Conservation (phyloP, 192 early-diverging fungal species). For the Coemansia sp. region DNA sequence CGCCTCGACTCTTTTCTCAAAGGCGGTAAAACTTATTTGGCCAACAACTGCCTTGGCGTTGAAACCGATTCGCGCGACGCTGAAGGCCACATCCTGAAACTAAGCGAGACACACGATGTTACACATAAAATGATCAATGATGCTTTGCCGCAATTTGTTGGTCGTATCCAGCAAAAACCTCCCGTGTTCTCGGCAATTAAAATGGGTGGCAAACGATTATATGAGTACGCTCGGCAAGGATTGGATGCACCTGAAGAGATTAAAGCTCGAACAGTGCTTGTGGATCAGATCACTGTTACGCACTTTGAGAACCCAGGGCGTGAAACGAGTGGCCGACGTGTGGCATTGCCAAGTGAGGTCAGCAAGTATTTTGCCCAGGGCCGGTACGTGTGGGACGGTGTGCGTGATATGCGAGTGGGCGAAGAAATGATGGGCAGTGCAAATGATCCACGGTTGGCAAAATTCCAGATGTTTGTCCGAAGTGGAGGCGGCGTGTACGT, state of each 20-base stretch:
- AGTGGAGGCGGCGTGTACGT: constrained; percentile 75
- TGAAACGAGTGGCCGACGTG: constrained; percentile 7
- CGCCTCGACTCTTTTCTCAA: constrained; percentile 42
- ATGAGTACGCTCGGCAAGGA: constrained; percentile 68
- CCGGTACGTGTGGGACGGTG: constrained; percentile 18
- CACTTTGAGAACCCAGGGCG: constrained; percentile 12
- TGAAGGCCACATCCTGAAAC: constrained; percentile 52
- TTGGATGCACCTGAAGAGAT: constrained; percentile 12
- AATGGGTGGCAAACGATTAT: constrained; percentile 68
- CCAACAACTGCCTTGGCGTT: constrained; percentile 55
- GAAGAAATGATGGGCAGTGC: constrained; percentile 16
- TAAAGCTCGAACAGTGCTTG: constrained; percentile 19
- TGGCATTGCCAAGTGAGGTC: constrained; percentile 14
- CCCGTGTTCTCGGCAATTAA: constrained; percentile 72
- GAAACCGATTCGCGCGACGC: constrained; percentile 63
- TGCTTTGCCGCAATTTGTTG: constrained; percentile 57
- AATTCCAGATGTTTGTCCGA: constrained; percentile 60
- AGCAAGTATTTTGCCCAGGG: constrained; percentile 24
- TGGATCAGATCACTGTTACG: constrained; percentile 24
- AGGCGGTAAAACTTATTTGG: constrained; percentile 60
- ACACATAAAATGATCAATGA: constrained; percentile 40
- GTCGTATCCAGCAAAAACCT: constrained; percentile 62
- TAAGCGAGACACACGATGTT: constrained; percentile 36
- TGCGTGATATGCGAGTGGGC: constrained; percentile 5
- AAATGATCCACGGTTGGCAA: constrained; percentile 30